Base-by-base conservation (phyloP, 2,329 filamentous ascomycete genomes). In the Elsinoe fawcettii region DNA sequence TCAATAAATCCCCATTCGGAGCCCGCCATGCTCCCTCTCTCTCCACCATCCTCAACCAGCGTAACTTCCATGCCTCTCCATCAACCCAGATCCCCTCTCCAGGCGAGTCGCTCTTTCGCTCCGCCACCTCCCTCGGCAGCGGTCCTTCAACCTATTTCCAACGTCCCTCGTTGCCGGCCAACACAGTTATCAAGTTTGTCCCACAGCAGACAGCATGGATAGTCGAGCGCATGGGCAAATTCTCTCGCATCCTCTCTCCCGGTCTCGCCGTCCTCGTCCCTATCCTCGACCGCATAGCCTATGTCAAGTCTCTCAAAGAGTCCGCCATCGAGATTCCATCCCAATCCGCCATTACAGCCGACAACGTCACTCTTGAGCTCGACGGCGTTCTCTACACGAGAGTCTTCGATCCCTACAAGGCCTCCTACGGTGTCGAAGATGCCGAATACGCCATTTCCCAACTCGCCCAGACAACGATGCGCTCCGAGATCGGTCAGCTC, bases 191-290 rank as follows among this genome's bases (percentile, higher is more conserved):
- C 66, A 89, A 92, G 60, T 99, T 97, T 74, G 93, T 99, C 41
- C 93, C 93, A n/a, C 93, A 99, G 75, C 93, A 99, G 77, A 97
- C 92, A 66, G 93, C 93, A 72, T 99, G 93, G 93, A 92, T 99
- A 59, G 93, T 99, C 58, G 93, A 99, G 81, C 91, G 93, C 69
- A 99, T 99, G 93, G 93, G 93, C 67, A 93, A 91, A 74, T 99
- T 96, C 77, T 87, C 89, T 75, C 83, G 91, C 60, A 96, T 99
- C 67, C 77, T 99, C 53, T 83, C 96, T 66, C 93, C 93, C 2
- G 93, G 93, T 58, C 78, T 99, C 61, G 91, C 93, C 20, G 80
- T 99, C 61, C 75, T 99, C 64, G 80, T 93, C 56, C 93, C 93
- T 1, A 87, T 97, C 64, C 76, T 99, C 71, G 93, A 99, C 74